Base-by-base conservation (phyloP, 306 rosid species). In the Cyclanthera cordifolia region DNA sequence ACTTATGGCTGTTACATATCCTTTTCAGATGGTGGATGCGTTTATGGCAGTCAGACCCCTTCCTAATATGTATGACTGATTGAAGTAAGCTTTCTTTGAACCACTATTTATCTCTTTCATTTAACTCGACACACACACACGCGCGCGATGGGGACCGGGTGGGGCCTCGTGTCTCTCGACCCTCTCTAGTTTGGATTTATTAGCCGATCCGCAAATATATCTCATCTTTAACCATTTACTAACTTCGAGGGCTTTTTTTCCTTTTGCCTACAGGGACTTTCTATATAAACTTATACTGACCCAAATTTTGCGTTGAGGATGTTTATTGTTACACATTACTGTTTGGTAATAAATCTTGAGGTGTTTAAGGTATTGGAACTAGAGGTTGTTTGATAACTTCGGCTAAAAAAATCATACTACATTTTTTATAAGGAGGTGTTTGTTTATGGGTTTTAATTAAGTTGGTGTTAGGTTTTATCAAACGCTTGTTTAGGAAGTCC, bases 1-100 rank as follows among this genome's bases (percentile, higher is more conserved):
- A 15, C 47, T 67, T n/a, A 20, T 39, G 6, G 25, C 24, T 56
- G 25, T 75, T 17, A 20, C 70, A 21, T 27, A 70, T 59, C 54
- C 52, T 7, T 67, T 55, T 64, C 90, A 88, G 95, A 86, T 88
- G 95, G 97, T 90, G 69, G 95, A 88, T 70, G 97, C 95, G 30
- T 88, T 88, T 67, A 90, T 90, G 97, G 90, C 95, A 0, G 82
- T 88, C 37, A 83, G 95, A 74, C 95, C 94, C 47, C 89, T 90
- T 67, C 89, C 93, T 15, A 80, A 78, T 72, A 86, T 89, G 93
- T 89, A n/a, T n/a, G n/a, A n/a, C 86, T 72, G 79, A 69, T 57
- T 86, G 73, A 78, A 77, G 77, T 37, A 37, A 10, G 9, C 23
- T 4, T 41, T 41, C 48, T 20, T 21, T 1, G 16, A 39, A 41